These are phyloP conservation scores for Colletotrichum orbiculare DNA, from an alignment of 2,329 filamentous ascomycete species.

Conservation along the genomic window DNA sequence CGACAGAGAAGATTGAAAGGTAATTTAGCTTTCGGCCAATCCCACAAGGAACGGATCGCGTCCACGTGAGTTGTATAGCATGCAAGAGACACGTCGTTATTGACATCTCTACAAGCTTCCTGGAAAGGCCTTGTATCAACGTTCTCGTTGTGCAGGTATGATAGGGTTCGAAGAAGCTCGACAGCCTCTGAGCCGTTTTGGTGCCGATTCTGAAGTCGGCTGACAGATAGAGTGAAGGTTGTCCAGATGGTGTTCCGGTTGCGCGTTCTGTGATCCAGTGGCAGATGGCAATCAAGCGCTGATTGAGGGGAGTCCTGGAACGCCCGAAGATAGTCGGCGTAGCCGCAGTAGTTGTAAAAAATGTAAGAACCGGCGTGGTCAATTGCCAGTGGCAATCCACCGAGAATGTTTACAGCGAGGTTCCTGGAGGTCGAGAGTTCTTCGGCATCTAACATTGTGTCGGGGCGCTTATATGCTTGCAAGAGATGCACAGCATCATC, in stretches of 20 bases:
- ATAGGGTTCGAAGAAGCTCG: slow-evolving; percentile 1
- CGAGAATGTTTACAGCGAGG: not conserved
- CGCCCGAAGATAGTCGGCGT: not conserved
- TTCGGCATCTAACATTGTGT: not conserved
- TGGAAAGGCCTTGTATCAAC: not conserved
- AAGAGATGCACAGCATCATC: not conserved
- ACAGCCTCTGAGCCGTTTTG: slow-evolving; percentile 1
- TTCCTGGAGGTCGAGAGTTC: not conserved
- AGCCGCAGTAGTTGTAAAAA: not conserved
- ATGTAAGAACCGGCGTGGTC: slow-evolving; percentile 2
- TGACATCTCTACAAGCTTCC: not conserved
- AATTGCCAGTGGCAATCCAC: not conserved
- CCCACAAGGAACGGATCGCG: not conserved
- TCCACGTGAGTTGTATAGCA: not conserved
- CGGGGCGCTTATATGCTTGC: not conserved
- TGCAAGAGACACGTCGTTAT: not conserved
- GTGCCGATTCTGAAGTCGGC: not conserved
- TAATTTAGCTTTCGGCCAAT: not conserved
- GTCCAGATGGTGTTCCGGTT: not conserved
- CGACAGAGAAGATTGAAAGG: not conserved
- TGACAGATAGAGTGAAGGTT: not conserved
- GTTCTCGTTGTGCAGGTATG: slow-evolving; percentile 7
- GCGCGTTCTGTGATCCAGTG: not conserved
- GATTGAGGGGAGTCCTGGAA: not conserved
- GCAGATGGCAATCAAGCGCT: not conserved